Evolutionary conservation across 805 yeast genomes (phyloP), one percentile per base, ranked within the genome.

Genomic region (Ogataea sp.): DNA sequence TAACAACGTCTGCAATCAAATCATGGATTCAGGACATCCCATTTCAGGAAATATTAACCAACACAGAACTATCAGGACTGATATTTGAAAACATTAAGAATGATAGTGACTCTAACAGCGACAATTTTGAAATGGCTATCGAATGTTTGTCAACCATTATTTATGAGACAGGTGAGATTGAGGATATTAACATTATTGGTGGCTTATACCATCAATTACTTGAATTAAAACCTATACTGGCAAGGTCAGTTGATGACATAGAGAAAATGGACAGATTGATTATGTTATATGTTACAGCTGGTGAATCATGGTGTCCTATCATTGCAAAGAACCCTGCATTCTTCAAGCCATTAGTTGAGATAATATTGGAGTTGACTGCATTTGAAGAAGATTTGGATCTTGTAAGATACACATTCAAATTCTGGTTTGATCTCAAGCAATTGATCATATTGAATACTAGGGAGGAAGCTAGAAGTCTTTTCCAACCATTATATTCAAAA

Each of bases 21-120:
- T 83, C 94, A 17, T 93, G 99, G 99, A 80, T 93, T 43, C 73
- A 71, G 45, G 98, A 94, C 57, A 76, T 87, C 36, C 84, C 90
- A 3, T 70, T 90, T 21, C 80, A 75, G 38, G 71, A 76, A 36
- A 64, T 93, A n/a, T 61, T 90, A 32, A 61, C 73, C 9, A 68
- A 77, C 36, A 67, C 77, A 16, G 74, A 93, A 2, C 63, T 93
- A 32, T 75, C 88, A 20, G 65, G 73, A 7, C 63, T 88, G 43
- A 73, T 89, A 23, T 84, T 89, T 58, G 70, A 70, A 37, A 76
- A 85, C 1, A 59, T 82, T 29, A 43, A 62, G 8, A 60, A 62
- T 35, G 83, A 78, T 24, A 76, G 85, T 1, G 59, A 81, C 30
- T 44, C 61, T 8, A 60, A 62, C 34, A 82, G 78, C 23, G 80